Conservation (phyloP, 2,329 filamentous ascomycete species). For the Nemania diffusa region DNA sequence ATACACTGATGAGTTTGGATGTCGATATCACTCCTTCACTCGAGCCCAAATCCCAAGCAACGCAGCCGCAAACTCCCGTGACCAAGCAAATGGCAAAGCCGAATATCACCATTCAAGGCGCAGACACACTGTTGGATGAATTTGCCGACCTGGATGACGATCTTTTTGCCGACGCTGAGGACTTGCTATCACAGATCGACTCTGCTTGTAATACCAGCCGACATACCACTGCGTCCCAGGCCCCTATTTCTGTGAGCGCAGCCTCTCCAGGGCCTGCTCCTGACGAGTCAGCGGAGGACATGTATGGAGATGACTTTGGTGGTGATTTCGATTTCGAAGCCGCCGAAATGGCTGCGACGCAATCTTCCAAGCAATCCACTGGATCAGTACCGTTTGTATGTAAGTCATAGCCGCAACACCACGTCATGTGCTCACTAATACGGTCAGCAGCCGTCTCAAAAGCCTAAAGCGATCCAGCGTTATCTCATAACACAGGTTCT, state of each 20-base stretch:
- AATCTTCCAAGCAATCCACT: constrained; percentile 60
- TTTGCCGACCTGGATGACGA: constrained; percentile 76
- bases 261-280: constrained; percentile 35
- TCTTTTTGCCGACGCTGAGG: constrained; percentile 61
- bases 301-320: constrained; percentile 79
- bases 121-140: constrained; percentile 60
- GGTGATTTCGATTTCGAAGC: constrained; percentile 80
- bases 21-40: constrained; percentile 48
- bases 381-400: constrained; percentile 62
- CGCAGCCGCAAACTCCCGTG: constrained; percentile 31
- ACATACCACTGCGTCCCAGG: constrained; percentile 35
- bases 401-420: constrained; percentile 51
- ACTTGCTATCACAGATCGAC: constrained; percentile 53
- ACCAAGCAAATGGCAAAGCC: constrained; percentile 36
- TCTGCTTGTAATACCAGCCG: constrained; percentile 40
- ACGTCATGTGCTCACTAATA: constrained; percentile 67
- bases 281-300: constrained; percentile 55
- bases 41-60: constrained; percentile 39
- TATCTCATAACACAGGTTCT: constrained; percentile 83
- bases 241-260: constrained; percentile 27
- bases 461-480: constrained; percentile 81
- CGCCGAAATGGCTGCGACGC: constrained; percentile 77
- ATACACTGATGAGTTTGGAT: constrained; percentile 66
- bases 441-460: constrained; percentile 71
- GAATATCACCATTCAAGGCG: constrained; percentile 29